Base-by-base conservation (phyloP, 306 rosid species). In the Lathyrus tuberosus region DNA sequence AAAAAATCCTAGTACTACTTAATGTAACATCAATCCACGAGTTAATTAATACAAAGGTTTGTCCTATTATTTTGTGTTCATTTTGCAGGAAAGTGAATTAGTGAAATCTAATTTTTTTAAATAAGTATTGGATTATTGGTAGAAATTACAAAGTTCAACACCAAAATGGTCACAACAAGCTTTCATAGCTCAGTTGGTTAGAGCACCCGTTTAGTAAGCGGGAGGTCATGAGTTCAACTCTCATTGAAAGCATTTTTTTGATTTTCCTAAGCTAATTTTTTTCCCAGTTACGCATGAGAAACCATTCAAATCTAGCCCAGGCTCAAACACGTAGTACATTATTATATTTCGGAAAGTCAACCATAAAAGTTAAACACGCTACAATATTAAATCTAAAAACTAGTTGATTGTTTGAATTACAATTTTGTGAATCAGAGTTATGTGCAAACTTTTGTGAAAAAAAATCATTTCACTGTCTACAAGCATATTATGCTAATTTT, bases 191-290 rank as follows among this genome's bases (percentile, higher is more conserved):
- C 88, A 84, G 85, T 81, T 81, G 84, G 76, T 81, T 78, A 81
- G 84, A 81, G 84, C 86, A 85, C 89, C 82, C 80, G 84, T 79
- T 85, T 85, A 77, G 84, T 79, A 85, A 82, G 83, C 81, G 81
- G 86, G 89, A 85, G 89, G 89, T 85, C 83, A 77, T 82, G 83
- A 77, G 81, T 77, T 77, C 81, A 26, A 77, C 84, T 82, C 89
- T 85, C 82, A 84, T 76, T 22, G 82, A 81, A 76, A 78, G 85
- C 83, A 63, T 1, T 8, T 31, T 31, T 31, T 31, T 26, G 0
- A 26, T 26, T 3, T 12, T 26, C 30, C 30, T 3, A 26, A 26
- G 4, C 28, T 24, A 24, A n/a, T n/a, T n/a, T 3, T 24, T 24
- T 24, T 24, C 2, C 28, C 28, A 22, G 1, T 22, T 22, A 22